phyloP scores from a whole-genome alignment of 2,329 filamentous ascomycete species.

The Cladophialophora immunda region DNA sequence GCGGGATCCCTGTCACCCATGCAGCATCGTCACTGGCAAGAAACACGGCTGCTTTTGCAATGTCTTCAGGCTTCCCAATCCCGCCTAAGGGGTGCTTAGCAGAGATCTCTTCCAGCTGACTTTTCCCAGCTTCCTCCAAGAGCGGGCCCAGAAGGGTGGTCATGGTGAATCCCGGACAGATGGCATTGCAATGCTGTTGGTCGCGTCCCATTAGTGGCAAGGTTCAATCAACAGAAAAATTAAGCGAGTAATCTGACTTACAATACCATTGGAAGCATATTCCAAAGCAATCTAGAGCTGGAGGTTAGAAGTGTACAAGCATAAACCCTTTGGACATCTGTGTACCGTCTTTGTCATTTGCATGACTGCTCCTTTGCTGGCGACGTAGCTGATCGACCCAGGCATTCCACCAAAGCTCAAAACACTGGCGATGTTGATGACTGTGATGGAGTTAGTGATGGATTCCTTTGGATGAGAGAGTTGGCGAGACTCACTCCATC shows the following conservation, averaged over 20 bases:
- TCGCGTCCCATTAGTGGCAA: neutral
- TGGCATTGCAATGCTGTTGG: slow-evolving; percentile 29
- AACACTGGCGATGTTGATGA: slow-evolving; percentile 48
- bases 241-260: neutral
- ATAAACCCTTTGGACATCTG: slow-evolving; percentile 40
- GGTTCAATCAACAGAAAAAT: neutral
- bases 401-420: slow-evolving; percentile 42
- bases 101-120: slow-evolving; percentile 11
- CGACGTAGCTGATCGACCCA: slow-evolving; percentile 38
- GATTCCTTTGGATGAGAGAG: neutral
- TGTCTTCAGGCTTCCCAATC: slow-evolving; percentile 45
- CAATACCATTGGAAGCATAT: slow-evolving; percentile 13
- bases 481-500: slow-evolving; percentile 41
- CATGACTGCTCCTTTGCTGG: slow-evolving; percentile 40
- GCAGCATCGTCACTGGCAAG: slow-evolving; percentile 56
- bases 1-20: slow-evolving; percentile 55
- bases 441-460: neutral
- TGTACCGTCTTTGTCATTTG: slow-evolving; percentile 51
- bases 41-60: slow-evolving; percentile 53
- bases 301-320: slow-evolving; percentile 36
- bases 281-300: slow-evolving; percentile 50
- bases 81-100: slow-evolving; percentile 33
- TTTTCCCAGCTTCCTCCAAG: slow-evolving; percentile 11
- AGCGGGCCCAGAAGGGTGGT: slow-evolving; percentile 37
- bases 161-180: slow-evolving; percentile 60